Evolutionary conservation across 768 basidiomycete genomes (phyloP).

Genomic region (Cystofilobasidium bisporidii): DNA sequence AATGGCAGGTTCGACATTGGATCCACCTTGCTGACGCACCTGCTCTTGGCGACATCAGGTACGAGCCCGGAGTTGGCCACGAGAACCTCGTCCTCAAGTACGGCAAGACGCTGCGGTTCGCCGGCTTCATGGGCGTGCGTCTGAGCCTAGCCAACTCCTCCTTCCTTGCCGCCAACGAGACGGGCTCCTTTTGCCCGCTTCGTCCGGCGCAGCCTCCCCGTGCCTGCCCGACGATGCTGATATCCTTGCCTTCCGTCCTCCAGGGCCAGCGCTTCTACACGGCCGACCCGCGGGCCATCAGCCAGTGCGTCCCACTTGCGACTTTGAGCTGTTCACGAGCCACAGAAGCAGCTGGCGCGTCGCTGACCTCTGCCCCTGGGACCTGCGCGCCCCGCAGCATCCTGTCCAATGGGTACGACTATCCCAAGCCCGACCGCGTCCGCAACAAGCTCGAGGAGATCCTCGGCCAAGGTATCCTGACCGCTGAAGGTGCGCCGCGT

Average conservation of each 20-base stretch:
- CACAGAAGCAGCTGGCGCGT: background rate
- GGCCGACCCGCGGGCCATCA: slow-evolving; percentile 13
- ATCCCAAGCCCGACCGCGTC: slow-evolving; percentile 13
- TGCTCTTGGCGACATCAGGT: background rate
- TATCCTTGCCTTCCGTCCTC: background rate
- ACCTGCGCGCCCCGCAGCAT: slow-evolving; percentile 6
- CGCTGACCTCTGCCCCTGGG: background rate
- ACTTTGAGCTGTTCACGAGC: background rate
- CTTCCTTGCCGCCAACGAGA: too few relatives aligned
- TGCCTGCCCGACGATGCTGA: too few relatives aligned
- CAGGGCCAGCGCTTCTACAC: slow-evolving; percentile 21
- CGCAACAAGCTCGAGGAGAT: slow-evolving; percentile 6
- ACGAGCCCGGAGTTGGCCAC: slow-evolving; percentile 14
- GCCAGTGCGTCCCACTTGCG: slow-evolving; percentile 1
- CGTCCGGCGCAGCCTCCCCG: too few relatives aligned
- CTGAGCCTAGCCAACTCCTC: too few relatives aligned
- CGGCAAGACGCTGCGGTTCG: slow-evolving; percentile 12
- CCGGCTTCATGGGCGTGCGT: slow-evolving; percentile 16
- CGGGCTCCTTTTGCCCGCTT: too few relatives aligned
- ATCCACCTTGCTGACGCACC: too few relatives aligned
- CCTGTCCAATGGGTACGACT: slow-evolving; percentile 12
- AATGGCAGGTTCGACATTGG: too few relatives aligned
- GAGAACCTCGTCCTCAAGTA: slow-evolving; percentile 12
- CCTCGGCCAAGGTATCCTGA: slow-evolving; percentile 4
- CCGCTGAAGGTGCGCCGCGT: slow-evolving; percentile 10